Conservation (phyloP, 2,329 filamentous ascomycete genomes). For the Epichloe typhina region DNA sequence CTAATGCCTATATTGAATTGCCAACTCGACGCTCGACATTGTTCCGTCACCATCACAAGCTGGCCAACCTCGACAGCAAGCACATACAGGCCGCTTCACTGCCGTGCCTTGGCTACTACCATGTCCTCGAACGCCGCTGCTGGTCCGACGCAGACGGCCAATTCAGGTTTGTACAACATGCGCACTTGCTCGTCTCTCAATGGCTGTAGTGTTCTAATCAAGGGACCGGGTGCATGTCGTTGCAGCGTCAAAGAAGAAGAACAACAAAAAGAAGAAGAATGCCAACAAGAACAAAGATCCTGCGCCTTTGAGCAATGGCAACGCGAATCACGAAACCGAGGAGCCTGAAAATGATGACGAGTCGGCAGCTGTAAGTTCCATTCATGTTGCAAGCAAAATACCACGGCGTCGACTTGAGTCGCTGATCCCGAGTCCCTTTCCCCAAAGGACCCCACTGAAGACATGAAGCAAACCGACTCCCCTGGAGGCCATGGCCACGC, state of each 20-base stretch:
- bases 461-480: conserved; percentile 9
- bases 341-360: conserved; percentile 31
- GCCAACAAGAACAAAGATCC: conserved; percentile 33
- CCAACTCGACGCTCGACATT: conserved; percentile 4
- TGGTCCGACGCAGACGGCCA: conserved; percentile 22
- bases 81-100: conserved; percentile 2
- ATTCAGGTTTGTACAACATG: conserved; percentile 21
- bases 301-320: conserved; percentile 20
- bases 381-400: background rate
- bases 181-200: background rate
- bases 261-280: conserved; percentile 47
- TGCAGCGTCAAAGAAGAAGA: conserved; percentile 40
- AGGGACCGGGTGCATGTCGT: background rate
- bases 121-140: conserved; percentile 28
- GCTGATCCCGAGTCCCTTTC: conserved; percentile 6
- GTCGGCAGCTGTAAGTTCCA: conserved; percentile 17
- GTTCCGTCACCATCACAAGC: conserved; percentile 7
- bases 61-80: conserved; percentile 8
- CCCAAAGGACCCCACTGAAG: conserved; percentile 16
- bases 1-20: background rate
- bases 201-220: conserved; percentile 19
- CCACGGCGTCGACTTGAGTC: background rate
- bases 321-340: conserved; percentile 21
- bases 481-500: conserved; percentile 28
- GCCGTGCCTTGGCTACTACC: conserved; percentile 9